Percentiles rank a stretch among this genome's conserved stretches.
Evolutionary conservation across 805 yeast species (phyloP).

Genomic region (Metschnikowia amazonensis): DNA sequence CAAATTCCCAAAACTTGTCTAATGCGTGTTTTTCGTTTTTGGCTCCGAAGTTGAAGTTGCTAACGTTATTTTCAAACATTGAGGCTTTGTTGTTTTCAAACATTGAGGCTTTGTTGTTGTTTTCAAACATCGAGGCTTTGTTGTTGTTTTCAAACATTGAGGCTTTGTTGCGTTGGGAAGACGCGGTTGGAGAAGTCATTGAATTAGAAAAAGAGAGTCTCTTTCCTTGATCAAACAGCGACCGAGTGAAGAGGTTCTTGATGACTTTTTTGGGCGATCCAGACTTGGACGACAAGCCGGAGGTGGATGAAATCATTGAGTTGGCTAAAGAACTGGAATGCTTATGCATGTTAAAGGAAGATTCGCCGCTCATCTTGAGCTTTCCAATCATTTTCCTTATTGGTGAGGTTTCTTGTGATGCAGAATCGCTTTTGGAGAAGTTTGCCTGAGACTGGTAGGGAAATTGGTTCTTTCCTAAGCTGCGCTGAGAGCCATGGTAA

Average conservation of each 20-base stretch:
- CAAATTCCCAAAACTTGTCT: slow-evolving; percentile 28
- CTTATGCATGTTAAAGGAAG: slow-evolving; percentile 17
- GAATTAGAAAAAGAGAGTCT: slow-evolving; percentile 2
- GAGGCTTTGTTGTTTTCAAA: slow-evolving; percentile 1
- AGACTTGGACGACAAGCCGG: slow-evolving; percentile 29
- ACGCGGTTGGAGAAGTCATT: background rate
- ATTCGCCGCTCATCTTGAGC: slow-evolving; percentile 23
- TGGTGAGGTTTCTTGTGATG: slow-evolving; percentile 27
- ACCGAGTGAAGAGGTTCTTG: slow-evolving; percentile 17
- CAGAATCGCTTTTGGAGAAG: slow-evolving; percentile 1
- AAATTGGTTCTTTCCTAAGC: slow-evolving; percentile 1
- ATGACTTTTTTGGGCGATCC: slow-evolving; percentile 31
- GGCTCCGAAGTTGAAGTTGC: slow-evolving; percentile 6
- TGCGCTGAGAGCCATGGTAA: background rate
- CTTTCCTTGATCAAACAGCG: slow-evolving; percentile 10
- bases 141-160: too few relatives aligned
- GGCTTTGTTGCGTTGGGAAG: background rate
- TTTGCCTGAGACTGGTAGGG: slow-evolving; percentile 4
- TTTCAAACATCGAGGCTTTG: too few relatives aligned
- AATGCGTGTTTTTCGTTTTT: slow-evolving; percentile 4
- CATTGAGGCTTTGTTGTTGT: too few relatives aligned
- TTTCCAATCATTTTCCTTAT: slow-evolving; percentile 23
- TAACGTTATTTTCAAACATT: slow-evolving; percentile 5
- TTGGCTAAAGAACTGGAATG: slow-evolving; percentile 25
- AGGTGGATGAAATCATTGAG: slow-evolving; percentile 24